Base-by-base conservation (phyloP, 306 rosid species). In the Prunus salicina region DNA sequence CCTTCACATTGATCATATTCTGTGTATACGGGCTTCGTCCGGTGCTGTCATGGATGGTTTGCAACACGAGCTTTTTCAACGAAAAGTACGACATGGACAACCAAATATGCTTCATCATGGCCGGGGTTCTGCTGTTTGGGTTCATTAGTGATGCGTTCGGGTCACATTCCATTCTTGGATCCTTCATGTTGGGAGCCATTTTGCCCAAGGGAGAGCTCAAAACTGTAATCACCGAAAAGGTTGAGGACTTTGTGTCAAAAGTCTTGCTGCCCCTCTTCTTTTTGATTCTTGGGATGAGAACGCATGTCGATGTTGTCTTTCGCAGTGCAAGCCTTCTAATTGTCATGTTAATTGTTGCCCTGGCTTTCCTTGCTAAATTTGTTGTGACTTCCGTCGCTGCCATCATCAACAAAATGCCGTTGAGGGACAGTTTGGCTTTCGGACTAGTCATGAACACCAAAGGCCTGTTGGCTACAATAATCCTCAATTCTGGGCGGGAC, bases 121-220 rank as follows among this genome's bases (percentile, higher is more conserved):
- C 79, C 0, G 84, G 82, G 3, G 89, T 73, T 2, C 56, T 80
- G 9, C 24, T 74, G 0, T 82, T 67, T 8, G 87, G 89, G 2
- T 80, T 47, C 67, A 46, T 80, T 1, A 62, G 81, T 1, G 87
- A 82, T 22, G 73, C 86, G 0, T 74, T 79, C 13, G 89, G 89
- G 3, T 67, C 82, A 0, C 83, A 86, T 22, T 82, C 89, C 7
- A 82, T 82, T 12, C 25, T 79, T 25, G 79, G 78, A 7, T 81
- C 77, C 20, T 75, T 71, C 52, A 58, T 75, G 72, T 62, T 78
- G 53, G 84, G 86, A 15, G 61, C 79, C 57, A 78, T 79, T 24
- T 71, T 82, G 68, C 86, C 84, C 1, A 64, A 79, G 51, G 88
- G 88, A 6, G 86, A 78, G 11, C 86, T 85, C 16, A 83, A 75